Conservation (phyloP, 192 early-diverging fungal species). For the Rhizoclosmatium globosum region DNA sequence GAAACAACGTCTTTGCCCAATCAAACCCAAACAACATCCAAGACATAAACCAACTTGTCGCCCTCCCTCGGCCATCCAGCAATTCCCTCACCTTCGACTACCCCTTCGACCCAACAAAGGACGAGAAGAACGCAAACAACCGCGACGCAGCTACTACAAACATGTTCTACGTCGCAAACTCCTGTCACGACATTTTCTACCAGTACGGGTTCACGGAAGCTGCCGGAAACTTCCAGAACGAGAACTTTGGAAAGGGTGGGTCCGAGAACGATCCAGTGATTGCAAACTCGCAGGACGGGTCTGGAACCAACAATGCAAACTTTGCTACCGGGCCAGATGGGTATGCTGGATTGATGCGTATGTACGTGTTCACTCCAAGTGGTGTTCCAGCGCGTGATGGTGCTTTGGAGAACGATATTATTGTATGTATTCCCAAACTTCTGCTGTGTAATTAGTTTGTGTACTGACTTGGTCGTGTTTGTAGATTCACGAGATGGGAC, state of each 20-base stretch:
- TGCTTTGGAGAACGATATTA: constrained; percentile 15
- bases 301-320: constrained; percentile 4
- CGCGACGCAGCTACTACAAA: constrained; percentile 26
- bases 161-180: constrained; percentile 40
- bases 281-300: constrained; percentile 60
- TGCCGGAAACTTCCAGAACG: constrained; percentile 50
- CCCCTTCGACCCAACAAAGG: constrained; percentile 28
- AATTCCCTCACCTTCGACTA: constrained; percentile 19
- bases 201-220: constrained; percentile 45
- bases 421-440: not conserved
- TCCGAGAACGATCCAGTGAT: constrained; percentile 59
- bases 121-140: constrained; percentile 29
- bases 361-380: not conserved
- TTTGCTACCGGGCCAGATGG: constrained; percentile 13
- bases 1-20: constrained; percentile 12
- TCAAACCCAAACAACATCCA: constrained; percentile 25
- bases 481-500: not conserved
- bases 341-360: constrained; percentile 8
- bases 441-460: too few relatives aligned
- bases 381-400: not conserved
- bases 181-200: constrained; percentile 33
- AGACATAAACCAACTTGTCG: not conserved
- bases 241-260: constrained; percentile 46
- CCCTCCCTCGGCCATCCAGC: not conserved
- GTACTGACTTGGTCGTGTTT: too few relatives aligned